These are phyloP conservation scores for Debaryomycetaceae sp. DNA, from an alignment of 1,139 yeast genomes.

Conservation along the genomic window DNA sequence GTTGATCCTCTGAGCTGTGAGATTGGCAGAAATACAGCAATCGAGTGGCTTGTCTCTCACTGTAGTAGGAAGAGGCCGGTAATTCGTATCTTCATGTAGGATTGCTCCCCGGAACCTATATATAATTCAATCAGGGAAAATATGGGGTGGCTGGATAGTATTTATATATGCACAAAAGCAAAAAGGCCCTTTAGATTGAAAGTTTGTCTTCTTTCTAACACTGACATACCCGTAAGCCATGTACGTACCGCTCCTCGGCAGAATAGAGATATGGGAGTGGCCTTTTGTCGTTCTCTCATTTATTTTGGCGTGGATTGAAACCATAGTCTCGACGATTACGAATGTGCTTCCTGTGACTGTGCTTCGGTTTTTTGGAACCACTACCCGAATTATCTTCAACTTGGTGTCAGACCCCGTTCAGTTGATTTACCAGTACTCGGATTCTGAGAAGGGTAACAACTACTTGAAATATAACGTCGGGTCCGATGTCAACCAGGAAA, in stretches of 20 bases:
- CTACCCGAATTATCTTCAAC: conserved; percentile 26
- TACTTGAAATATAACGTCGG: conserved; percentile 3
- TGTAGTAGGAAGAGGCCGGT: no score
- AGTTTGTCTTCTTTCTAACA: neutral
- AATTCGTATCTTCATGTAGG: no score
- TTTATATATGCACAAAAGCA: neutral
- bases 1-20: no score
- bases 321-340: conserved; percentile 31
- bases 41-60: no score
- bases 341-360: conserved; percentile 29
- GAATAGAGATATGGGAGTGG: conserved; percentile 34
- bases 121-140: no score
- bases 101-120: no score
- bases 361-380: conserved; percentile 26
- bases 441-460: conserved; percentile 6
- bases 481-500: conserved; percentile 14
- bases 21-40: no score
- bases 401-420: conserved; percentile 29
- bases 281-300: conserved; percentile 33
- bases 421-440: conserved; percentile 14
- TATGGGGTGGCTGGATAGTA: neutral
- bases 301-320: conserved; percentile 41
- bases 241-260: conserved; percentile 38
- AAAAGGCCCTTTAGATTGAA: neutral
- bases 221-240: conserved; percentile 10